phyloP scores from a whole-genome alignment of 2,329 filamentous ascomycete genomes.

The Aspergillus neotritici region DNA sequence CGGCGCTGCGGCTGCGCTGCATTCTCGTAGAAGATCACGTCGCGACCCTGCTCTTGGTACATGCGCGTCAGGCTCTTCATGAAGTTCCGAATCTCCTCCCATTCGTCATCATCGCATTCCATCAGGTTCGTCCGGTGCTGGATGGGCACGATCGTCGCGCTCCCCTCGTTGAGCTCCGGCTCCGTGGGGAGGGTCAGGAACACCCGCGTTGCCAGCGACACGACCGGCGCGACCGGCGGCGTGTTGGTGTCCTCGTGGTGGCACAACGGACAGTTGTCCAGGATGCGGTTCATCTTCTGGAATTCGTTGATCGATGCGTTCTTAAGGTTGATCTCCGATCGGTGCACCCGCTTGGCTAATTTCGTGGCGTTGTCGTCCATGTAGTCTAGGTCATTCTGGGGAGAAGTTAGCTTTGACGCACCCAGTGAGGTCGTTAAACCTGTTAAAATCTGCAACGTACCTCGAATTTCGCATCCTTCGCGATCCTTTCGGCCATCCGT shows the following conservation, averaged over 20 bases:
- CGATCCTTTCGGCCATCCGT: constrained; percentile 84
- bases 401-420: constrained; percentile 12
- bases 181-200: constrained; percentile 86
- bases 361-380: constrained; percentile 94
- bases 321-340: constrained; percentile 79
- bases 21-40: constrained; percentile 97
- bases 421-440: neutral
- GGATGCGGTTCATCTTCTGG: constrained; percentile 77
- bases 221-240: constrained; percentile 74
- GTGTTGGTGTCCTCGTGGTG: constrained; percentile 78
- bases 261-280: constrained; percentile 85
- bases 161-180: constrained; percentile 76
- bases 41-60: constrained; percentile 88
- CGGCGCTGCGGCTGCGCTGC: constrained; percentile 74
- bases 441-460: constrained; percentile 32
- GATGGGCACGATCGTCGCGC: constrained; percentile 82
- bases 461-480: constrained; percentile 85
- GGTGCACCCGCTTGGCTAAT: constrained; percentile 79
- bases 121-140: constrained; percentile 82
- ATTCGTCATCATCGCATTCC: constrained; percentile 98
- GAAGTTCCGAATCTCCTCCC: constrained; percentile 98
- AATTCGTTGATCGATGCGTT: constrained; percentile 83
- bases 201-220: constrained; percentile 78
- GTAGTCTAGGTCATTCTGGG: constrained; percentile 78
- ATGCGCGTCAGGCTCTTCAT: constrained; percentile 94